Evolutionary conservation across 495 filamentous ascomycete species (phyloP), one percentile per base, ranked within the genome.

Genomic region (Penicillium coprophilum): DNA sequence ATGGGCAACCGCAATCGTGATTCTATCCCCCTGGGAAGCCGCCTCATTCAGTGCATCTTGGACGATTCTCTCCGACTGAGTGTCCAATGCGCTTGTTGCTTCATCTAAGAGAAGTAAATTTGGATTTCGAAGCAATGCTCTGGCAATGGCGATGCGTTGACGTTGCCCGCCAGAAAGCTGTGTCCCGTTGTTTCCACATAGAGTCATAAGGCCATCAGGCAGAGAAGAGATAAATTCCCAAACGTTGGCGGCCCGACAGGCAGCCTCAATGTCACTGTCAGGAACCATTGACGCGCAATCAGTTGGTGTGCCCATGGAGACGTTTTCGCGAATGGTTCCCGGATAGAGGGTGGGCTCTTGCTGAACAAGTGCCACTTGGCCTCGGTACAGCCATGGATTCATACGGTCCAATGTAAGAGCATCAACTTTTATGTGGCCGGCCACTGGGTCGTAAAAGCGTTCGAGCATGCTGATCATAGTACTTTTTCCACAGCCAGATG

Each of bases 11-110:
- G 72, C 67, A 49, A 77, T 63, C 6, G 70, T 77, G 15, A 69
- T 75, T 27, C 70, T 52, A 20, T 77, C 50, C 2, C 55, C 51
- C 0, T 57, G 38, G 55, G 75, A 74, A 9, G 71, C 62, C 6
- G 72, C 72, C 21, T 63, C 57, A 6, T 72, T 64, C 10, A 78
- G 51, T 0, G 67, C 74, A 12, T 50, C 50, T 48, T 76, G 73
- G 0, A 77, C 70, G 10, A 73, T 44, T 34, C 62, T 62, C 55
- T 82, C 77, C 0, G 64, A 70, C 54, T 79, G 66, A 0, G 81
- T 69, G 60, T 87, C 87, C 17, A 90, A 63, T 1, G 83, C 80
- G 17, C 69, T 70, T 6, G 83, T 86, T 5, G 83, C 80, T 60
- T 86, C 83, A 60, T 86, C 83, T 0, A 86, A 58, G 5, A 86